Percentiles rank a stretch among this genome's conserved stretches.
phyloP scores from a whole-genome alignment of 345 rosid genomes.

The Aquilaria yunnanensis region DNA sequence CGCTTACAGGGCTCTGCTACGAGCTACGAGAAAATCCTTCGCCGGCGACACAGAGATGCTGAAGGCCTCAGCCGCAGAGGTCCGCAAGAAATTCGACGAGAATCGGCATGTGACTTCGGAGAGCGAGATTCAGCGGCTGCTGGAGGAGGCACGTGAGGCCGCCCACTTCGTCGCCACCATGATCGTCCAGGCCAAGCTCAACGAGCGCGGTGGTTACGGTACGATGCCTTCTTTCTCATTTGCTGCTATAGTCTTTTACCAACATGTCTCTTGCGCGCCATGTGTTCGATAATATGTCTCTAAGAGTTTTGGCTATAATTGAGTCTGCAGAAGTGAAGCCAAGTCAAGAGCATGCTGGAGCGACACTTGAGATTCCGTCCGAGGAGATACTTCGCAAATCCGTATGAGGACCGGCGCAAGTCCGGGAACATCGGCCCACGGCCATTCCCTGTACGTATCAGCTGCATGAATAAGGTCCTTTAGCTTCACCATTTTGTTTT shows the following conservation, averaged over 20 bases:
- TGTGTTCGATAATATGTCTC: conserved; percentile 30
- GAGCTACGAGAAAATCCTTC: conserved; percentile 72
- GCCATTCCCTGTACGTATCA: no score
- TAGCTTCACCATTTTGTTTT: no score
- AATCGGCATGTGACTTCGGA: conserved; percentile 60
- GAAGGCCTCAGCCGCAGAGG: conserved; percentile 59
- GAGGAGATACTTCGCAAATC: conserved; percentile 58
- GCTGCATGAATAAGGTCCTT: no score
- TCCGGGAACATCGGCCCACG: no score
- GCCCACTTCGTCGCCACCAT: conserved; percentile 69
- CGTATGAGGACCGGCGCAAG: conserved; percentile 12
- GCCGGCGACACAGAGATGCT: conserved; percentile 72
- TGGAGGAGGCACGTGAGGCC: conserved; percentile 87
- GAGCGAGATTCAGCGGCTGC: conserved; percentile 57
- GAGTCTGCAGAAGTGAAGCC: conserved; percentile 67
- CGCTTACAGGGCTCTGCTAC: conserved; percentile 64
- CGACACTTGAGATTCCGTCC: conserved; percentile 76
- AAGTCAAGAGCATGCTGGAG: conserved; percentile 69
- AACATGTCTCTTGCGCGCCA: conserved; percentile 13
- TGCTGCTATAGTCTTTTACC: neutral
- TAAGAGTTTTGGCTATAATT: neutral
- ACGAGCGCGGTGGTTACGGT: conserved; percentile 87
- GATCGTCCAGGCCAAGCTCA: conserved; percentile 94
- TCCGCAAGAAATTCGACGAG: conserved; percentile 76
- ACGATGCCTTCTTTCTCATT: neutral